Evolutionary conservation across 106 monocot species (phyloP).

Genomic region (Gastrodia elata): DNA sequence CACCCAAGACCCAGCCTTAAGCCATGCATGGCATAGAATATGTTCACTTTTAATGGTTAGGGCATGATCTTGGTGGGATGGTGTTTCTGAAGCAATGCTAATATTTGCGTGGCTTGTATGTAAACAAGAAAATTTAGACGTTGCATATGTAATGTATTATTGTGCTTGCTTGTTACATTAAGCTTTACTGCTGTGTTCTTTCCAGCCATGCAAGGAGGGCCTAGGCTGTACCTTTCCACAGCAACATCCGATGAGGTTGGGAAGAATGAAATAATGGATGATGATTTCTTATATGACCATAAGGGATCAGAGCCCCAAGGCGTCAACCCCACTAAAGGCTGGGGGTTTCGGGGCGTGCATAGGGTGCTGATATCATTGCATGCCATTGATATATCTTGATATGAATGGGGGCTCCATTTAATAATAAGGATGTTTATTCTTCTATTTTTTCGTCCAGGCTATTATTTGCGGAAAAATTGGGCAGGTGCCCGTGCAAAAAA

Average conservation of each 20-base stretch:
- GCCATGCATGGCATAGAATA: no score
- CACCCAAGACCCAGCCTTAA: no score
- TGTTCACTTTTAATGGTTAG: no score
- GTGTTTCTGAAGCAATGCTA: no score
- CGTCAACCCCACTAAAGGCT: constrained; percentile 79
- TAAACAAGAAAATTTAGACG: no score
- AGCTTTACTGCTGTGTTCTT: not conserved
- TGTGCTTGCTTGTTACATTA: not conserved
- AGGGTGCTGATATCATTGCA: constrained; percentile 36
- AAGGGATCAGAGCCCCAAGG: constrained; percentile 63
- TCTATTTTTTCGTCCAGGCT: constrained; percentile 32
- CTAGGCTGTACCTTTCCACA: constrained; percentile 29
- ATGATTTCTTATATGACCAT: constrained; percentile 30
- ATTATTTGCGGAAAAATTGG: constrained; percentile 94
- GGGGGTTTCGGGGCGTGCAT: constrained; percentile 84
- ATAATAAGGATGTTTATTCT: not conserved
- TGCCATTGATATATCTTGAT: not conserved
- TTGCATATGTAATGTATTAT: no score
- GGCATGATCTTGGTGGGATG: no score
- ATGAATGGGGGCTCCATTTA: not conserved
- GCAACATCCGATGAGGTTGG: constrained; percentile 45
- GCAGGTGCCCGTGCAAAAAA: constrained; percentile 81
- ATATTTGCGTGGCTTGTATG: no score
- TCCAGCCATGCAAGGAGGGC: constrained; percentile 16
- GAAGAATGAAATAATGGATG: constrained; percentile 39